Conservation (phyloP, 2,329 filamentous ascomycete genomes). For the Torrubiellomyces zombiae region DNA sequence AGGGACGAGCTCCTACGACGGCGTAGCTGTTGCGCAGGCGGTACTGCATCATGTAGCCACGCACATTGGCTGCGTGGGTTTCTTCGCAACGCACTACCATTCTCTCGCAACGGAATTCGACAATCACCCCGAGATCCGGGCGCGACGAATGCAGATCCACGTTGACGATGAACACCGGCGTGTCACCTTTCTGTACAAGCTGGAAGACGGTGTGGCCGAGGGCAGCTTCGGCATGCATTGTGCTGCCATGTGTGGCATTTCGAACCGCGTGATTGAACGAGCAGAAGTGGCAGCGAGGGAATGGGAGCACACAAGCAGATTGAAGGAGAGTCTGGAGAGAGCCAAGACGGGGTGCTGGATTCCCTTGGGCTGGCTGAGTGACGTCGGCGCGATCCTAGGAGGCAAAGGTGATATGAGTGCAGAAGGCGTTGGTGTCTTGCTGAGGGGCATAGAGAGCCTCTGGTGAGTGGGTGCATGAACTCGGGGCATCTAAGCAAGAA, state of each 20-base stretch:
- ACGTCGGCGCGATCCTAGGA: constrained; percentile 62
- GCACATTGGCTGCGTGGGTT: constrained; percentile 83
- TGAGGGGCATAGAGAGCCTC: constrained; percentile 42
- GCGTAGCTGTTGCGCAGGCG: constrained; percentile 88
- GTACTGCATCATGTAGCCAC: constrained; percentile 93
- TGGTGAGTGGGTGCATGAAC: too few species aligned
- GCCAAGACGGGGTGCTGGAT: constrained; percentile 67
- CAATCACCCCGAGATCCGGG: constrained; percentile 69
- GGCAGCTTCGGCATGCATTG: constrained; percentile 99
- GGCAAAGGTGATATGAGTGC: constrained; percentile 32
- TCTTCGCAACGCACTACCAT: constrained; percentile 97
- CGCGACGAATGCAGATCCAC: constrained; percentile 85
- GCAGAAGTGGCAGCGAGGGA: constrained; percentile 79
- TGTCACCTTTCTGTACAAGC: constrained; percentile 93
- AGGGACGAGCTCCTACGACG: constrained; percentile 89
- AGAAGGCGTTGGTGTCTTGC: constrained; percentile 40
- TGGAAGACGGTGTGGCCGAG: constrained; percentile 86
- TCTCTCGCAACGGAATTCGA: constrained; percentile 83
- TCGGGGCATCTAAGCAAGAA: too few species aligned
- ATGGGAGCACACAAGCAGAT: constrained; percentile 86
- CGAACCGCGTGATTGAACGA: constrained; percentile 61
- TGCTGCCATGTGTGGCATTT: constrained; percentile 93
- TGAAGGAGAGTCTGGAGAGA: constrained; percentile 76
- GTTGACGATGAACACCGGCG: constrained; percentile 70
- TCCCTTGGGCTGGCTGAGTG: constrained; percentile 72